Conservation (phyloP, 1,139 yeast species). For the Yamadazyma dendronema region DNA sequence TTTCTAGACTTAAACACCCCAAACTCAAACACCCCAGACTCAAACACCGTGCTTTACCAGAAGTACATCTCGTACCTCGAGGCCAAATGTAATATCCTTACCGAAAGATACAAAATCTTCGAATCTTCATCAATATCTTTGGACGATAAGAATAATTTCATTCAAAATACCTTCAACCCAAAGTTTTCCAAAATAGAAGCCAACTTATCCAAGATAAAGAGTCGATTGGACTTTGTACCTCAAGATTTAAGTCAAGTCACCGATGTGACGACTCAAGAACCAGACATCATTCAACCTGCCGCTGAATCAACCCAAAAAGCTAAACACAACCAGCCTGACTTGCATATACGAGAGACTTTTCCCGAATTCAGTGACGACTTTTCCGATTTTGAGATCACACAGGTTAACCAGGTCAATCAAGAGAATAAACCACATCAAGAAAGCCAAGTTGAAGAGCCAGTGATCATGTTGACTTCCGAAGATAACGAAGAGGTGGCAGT, state of each 20-base stretch:
- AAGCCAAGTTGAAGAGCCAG: too few relatives aligned
- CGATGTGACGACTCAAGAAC: conserved; percentile 1
- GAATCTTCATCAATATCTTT: conserved; percentile 38
- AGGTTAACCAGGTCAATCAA: conserved; percentile 8
- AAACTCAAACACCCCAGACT: neutral
- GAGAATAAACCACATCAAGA: too few relatives aligned
- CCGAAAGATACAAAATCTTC: conserved; percentile 26
- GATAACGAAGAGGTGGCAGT: too few relatives aligned
- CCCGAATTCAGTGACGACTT: conserved; percentile 4
- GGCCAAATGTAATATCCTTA: conserved; percentile 23
- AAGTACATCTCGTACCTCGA: conserved; percentile 14
- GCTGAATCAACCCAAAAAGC: neutral
- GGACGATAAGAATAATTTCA: conserved; percentile 30
- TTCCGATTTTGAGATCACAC: conserved; percentile 13
- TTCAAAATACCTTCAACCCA: conserved; percentile 21
- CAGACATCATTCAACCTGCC: too few relatives aligned
- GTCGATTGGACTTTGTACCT: conserved; percentile 3
- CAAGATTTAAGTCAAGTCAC: conserved; percentile 6
- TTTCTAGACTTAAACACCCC: too few relatives aligned
- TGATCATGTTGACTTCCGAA: too few relatives aligned
- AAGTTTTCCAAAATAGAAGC: conserved; percentile 14
- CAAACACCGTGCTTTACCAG: conserved; percentile 4
- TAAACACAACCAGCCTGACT: neutral
- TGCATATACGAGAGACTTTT: neutral
- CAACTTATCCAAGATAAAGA: conserved; percentile 3